Conservation (phyloP, 805 yeast species). For the Saccharomycopsis selenospora region DNA sequence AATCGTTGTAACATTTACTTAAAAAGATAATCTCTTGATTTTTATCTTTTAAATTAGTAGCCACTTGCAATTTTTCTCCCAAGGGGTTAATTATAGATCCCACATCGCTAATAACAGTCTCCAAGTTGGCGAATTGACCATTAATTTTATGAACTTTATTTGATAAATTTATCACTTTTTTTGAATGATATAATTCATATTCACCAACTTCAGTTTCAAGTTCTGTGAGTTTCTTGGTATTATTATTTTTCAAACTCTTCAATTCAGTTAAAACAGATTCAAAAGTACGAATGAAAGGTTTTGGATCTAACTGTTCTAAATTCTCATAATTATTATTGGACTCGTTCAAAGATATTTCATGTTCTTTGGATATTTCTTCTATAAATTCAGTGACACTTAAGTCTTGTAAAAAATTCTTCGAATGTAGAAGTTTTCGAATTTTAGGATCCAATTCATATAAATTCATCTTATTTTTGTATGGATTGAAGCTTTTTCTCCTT, state of each 20-base stretch:
- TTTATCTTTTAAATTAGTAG: conserved; percentile 66
- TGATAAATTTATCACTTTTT: conserved; percentile 52
- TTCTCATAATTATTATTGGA: conserved; percentile 19
- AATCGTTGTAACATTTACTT: conserved; percentile 69
- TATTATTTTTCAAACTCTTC: conserved; percentile 50
- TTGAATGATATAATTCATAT: conserved; percentile 60
- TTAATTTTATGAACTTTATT: conserved; percentile 40
- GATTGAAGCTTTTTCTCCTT: no score
- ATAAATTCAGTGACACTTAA: conserved; percentile 73
- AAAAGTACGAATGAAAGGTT: conserved; percentile 89
- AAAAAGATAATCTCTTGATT: conserved; percentile 66
- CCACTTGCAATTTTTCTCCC: conserved; percentile 58
- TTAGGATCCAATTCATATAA: conserved; percentile 18
- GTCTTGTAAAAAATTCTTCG: conserved; percentile 35
- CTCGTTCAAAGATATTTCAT: conserved; percentile 35
- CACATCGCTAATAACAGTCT: conserved; percentile 46
- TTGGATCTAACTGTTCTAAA: conserved; percentile 58
- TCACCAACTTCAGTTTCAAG: conserved; percentile 51
- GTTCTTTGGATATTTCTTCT: conserved; percentile 69
- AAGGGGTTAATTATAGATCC: conserved; percentile 58
- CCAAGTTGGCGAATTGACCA: conserved; percentile 43
- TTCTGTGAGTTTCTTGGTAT: conserved; percentile 41
- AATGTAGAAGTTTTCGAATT: conserved; percentile 16
- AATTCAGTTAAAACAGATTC: conserved; percentile 77
- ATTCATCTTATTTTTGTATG: no score